These are phyloP conservation scores for Gynandropsis gynandra DNA, from an alignment of 345 rosid species.

Conservation along the genomic window DNA sequence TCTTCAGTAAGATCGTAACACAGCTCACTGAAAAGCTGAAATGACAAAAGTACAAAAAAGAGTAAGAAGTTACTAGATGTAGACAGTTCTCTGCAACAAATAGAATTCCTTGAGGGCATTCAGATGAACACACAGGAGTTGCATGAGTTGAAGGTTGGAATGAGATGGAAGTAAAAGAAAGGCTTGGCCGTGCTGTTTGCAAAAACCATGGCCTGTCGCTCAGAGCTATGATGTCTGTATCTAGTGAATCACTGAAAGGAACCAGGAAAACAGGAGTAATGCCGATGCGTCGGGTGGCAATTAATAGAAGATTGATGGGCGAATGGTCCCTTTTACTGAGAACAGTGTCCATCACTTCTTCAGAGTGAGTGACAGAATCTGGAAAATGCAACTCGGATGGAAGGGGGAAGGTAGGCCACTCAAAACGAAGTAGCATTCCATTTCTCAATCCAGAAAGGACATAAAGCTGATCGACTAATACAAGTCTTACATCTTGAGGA, in stretches of 20 bases:
- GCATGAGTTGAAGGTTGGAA: constrained; percentile 96
- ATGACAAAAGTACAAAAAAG: constrained; percentile 4
- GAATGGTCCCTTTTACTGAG: constrained; percentile 28
- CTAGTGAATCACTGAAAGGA: constrained; percentile 69
- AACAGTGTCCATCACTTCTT: constrained; percentile 29
- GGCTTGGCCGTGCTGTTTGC: constrained; percentile 88
- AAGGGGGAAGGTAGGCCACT: constrained; percentile 57
- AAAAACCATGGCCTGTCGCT: constrained; percentile 97
- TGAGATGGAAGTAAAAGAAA: constrained; percentile 79
- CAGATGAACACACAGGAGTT: constrained; percentile 82
- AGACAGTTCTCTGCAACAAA: constrained; percentile 93
- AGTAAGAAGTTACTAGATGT: constrained; percentile 61
- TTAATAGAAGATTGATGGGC: constrained; percentile 60
- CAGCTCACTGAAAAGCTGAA: constrained; percentile 11
- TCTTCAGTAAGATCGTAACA: neutral
- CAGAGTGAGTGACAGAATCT: constrained; percentile 25
- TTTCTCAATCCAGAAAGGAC: constrained; percentile 90
- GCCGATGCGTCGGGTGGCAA: constrained; percentile 89
- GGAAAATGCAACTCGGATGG: constrained; percentile 30
- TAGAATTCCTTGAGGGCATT: constrained; percentile 86
- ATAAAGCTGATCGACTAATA: constrained; percentile 68
- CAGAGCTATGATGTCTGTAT: constrained; percentile 80
- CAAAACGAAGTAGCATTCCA: constrained; percentile 97
- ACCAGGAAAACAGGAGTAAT: constrained; percentile 93
- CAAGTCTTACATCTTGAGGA: constrained; percentile 98